Evolutionary conservation across 2,329 filamentous ascomycete species (phyloP).

Genomic region (Catunica adiposa): DNA sequence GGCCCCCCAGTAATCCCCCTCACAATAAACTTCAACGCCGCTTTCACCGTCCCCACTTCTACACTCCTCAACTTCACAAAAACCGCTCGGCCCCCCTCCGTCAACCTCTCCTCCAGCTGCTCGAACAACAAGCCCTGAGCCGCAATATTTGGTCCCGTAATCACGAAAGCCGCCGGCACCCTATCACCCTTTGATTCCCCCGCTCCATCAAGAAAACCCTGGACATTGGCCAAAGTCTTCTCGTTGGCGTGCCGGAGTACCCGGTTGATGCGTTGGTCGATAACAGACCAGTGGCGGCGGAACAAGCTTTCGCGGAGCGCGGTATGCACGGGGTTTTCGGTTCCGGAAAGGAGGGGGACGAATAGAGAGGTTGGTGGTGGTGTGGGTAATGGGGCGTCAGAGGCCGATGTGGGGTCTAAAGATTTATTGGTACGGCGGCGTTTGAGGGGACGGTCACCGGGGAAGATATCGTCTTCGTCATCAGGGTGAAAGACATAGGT

Average conservation of each 20-base stretch:
- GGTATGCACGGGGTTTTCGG: conserved; percentile 33
- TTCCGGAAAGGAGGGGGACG: conserved; percentile 36
- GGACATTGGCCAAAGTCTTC: conserved; percentile 41
- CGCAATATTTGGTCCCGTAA: conserved; percentile 63
- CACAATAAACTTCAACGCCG: conserved; percentile 53
- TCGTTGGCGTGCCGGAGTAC: conserved; percentile 45
- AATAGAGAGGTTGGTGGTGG: conserved; percentile 23
- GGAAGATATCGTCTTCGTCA: conserved; percentile 21
- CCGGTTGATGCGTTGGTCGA: conserved; percentile 44
- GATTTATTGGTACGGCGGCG: conserved; percentile 32
- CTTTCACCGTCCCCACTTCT: conserved; percentile 59
- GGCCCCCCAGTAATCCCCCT: conserved; percentile 39
- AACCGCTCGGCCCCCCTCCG: conserved; percentile 30
- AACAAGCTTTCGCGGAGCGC: conserved; percentile 42
- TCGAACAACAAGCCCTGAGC: conserved; percentile 59
- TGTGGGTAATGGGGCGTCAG: conserved; percentile 15
- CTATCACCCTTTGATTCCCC: conserved; percentile 1
- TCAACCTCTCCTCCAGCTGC: conserved; percentile 45
- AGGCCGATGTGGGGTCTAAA: conserved; percentile 7
- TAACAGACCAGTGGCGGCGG: conserved; percentile 44
- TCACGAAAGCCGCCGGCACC: conserved; percentile 54
- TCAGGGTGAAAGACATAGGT: conserved; percentile 46
- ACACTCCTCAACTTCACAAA: conserved; percentile 53
- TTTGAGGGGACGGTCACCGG: conserved; percentile 33
- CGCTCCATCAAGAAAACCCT: conserved; percentile 31